phyloP scores from a whole-genome alignment of 2,329 filamentous ascomycete species.

The Pseudogymnoascus sp. region DNA sequence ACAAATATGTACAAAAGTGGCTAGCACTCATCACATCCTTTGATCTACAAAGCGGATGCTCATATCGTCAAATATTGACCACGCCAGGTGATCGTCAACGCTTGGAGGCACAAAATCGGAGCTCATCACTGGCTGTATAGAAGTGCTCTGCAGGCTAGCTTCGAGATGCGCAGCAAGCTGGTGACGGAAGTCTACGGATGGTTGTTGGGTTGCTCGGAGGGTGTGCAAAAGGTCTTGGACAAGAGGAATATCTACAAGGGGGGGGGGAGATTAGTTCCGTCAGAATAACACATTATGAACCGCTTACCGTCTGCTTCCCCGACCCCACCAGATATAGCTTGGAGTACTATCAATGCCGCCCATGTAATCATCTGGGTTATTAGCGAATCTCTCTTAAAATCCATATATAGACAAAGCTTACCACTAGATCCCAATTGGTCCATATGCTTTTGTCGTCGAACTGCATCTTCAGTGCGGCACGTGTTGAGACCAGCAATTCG shows the following conservation, averaged over 20 bases:
- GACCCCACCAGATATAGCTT: conserved; percentile 34
- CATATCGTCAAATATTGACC: conserved; percentile 22
- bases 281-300: neutral
- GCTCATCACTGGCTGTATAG: conserved; percentile 14
- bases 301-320: conserved; percentile 32
- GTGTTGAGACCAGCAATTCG: conserved; percentile 35
- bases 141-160: conserved; percentile 20
- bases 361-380: conserved; percentile 34
- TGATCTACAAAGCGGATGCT: conserved; percentile 13
- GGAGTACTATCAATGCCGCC: conserved; percentile 37
- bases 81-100: conserved; percentile 13
- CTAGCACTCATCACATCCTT: neutral
- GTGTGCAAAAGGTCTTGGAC: conserved; percentile 22
- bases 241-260: conserved; percentile 17
- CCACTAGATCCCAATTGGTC: conserved; percentile 37
- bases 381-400: neutral
- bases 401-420: conserved; percentile 1
- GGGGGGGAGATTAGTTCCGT: neutral
- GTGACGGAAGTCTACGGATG: conserved; percentile 18
- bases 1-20: neutral
- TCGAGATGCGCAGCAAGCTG: conserved; percentile 20
- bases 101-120: conserved; percentile 1
- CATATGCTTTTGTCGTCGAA: conserved; percentile 36
- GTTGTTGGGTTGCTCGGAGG: conserved; percentile 19
- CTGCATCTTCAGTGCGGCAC: conserved; percentile 35